Percentiles rank a stretch among this genome's conserved stretches.
Evolutionary conservation across 306 rosid species (phyloP).

Genomic region (Dalbergia cochinchinensis): DNA sequence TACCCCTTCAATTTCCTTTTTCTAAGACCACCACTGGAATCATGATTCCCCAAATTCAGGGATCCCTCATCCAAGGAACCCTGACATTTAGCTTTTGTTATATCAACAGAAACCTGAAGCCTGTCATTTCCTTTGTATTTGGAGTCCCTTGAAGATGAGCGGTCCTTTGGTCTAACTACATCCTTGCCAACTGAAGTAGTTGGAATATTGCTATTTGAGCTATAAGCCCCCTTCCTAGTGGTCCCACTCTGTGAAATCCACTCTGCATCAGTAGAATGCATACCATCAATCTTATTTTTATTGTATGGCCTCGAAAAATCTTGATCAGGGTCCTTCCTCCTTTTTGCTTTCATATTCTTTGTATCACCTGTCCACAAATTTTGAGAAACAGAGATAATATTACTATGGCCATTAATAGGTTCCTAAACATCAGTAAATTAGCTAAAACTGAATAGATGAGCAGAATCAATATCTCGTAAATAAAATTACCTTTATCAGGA

Average conservation of each 20-base stretch:
- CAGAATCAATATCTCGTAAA: conserved; percentile 35
- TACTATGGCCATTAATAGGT: conserved; percentile 15
- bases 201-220: conserved; percentile 60
- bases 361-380: conserved; percentile 64
- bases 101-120: conserved; percentile 57
- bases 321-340: conserved; percentile 70
- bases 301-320: conserved; percentile 76
- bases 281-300: conserved; percentile 66
- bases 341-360: conserved; percentile 71
- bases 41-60: conserved; percentile 58
- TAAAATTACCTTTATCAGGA: conserved; percentile 73
- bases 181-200: conserved; percentile 66
- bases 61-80: conserved; percentile 60
- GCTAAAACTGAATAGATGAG: conserved; percentile 31
- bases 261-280: conserved; percentile 63
- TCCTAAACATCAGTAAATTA: conserved; percentile 37
- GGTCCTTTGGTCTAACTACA: conserved; percentile 53
- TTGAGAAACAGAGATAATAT: conserved; percentile 42
- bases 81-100: conserved; percentile 55
- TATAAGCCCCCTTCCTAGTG: conserved; percentile 61
- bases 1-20: conserved; percentile 70
- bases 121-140: conserved; percentile 52
- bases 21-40: conserved; percentile 57
- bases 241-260: conserved; percentile 63
- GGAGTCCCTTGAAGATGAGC: conserved; percentile 69